Conservation (phyloP, 1,284 basidiomycete species). For the Leccinum laetum region DNA sequence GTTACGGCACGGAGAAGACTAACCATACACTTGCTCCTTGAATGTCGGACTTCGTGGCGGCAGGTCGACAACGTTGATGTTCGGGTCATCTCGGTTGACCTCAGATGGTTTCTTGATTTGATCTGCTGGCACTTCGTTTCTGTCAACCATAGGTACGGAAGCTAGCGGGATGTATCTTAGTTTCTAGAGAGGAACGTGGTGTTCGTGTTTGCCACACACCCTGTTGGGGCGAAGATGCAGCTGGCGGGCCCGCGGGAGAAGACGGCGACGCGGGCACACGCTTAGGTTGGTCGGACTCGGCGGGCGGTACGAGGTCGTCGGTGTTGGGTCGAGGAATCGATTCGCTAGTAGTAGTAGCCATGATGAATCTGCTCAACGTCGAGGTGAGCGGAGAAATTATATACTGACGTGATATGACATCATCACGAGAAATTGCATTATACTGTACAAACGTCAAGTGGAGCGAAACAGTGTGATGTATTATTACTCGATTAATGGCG, state of each 20-base stretch:
- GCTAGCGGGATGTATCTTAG: constrained; percentile 22
- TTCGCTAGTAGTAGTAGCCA: constrained; percentile 1
- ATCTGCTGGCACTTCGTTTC: constrained; percentile 31
- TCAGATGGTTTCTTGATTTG: constrained; percentile 28
- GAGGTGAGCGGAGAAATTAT: not conserved
- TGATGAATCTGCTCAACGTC: constrained; percentile 1
- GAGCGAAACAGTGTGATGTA: not conserved
- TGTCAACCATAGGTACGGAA: constrained; percentile 35
- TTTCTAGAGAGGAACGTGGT: not conserved
- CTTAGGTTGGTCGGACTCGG: constrained; percentile 3
- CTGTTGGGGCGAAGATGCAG: constrained; percentile 34
- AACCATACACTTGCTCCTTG: constrained; percentile 50
- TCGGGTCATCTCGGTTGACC: constrained; percentile 28
- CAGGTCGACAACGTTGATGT: constrained; percentile 25
- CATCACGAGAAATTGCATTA: constrained; percentile 2
- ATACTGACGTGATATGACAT: constrained; percentile 31
- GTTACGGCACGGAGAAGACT: constrained; percentile 12
- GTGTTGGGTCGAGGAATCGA: not conserved
- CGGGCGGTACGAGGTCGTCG: not conserved
- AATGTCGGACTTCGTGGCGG: constrained; percentile 38
- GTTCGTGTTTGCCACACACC: constrained; percentile 27
- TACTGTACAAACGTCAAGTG: not conserved
- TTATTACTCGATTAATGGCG: constrained; percentile 1
- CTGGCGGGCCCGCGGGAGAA: constrained; percentile 28
- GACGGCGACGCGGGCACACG: constrained; percentile 17